Conservation (phyloP, 2,329 filamentous ascomycete genomes). For the Penicillium paneum region DNA sequence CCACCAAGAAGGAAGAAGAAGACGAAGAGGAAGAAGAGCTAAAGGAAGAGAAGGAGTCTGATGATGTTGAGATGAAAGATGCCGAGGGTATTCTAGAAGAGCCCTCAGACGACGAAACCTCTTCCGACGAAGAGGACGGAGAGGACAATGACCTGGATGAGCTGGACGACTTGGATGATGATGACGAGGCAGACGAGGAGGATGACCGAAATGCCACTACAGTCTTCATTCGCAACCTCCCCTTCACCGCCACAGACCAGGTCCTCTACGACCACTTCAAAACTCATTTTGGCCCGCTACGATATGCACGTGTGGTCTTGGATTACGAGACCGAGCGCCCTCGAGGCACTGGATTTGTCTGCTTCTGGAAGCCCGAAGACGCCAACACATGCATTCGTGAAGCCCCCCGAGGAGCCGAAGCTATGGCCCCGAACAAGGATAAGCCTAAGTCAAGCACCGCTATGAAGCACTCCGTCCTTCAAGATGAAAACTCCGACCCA, state of each 20-base stretch:
- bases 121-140: slow-evolving; percentile 38
- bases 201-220: slow-evolving; percentile 65
- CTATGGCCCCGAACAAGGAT: slow-evolving; percentile 43
- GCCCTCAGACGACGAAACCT: slow-evolving; percentile 35
- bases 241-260: slow-evolving; percentile 82
- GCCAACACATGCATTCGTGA: slow-evolving; percentile 71
- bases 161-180: slow-evolving; percentile 41
- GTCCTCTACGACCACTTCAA: slow-evolving; percentile 77
- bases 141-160: slow-evolving; percentile 46
- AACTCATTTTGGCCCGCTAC: slow-evolving; percentile 76
- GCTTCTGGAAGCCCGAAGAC: slow-evolving; percentile 76
- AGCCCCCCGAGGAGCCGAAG: slow-evolving; percentile 59
- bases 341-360: slow-evolving; percentile 91
- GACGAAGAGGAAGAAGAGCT: slow-evolving; percentile 28
- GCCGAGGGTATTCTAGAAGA: slow-evolving; percentile 50
- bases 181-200: slow-evolving; percentile 46
- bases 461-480: slow-evolving; percentile 75
- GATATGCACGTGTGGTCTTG: slow-evolving; percentile 88
- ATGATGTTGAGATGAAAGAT: slow-evolving; percentile 56
- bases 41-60: slow-evolving; percentile 22
- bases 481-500: slow-evolving; percentile 78
- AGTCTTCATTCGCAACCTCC: slow-evolving; percentile 89
- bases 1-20: slow-evolving; percentile 51
- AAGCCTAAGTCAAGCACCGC: slow-evolving; percentile 41
- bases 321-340: slow-evolving; percentile 82